phyloP scores from a whole-genome alignment of 805 yeast species.

The Spathaspora gorwiae region DNA sequence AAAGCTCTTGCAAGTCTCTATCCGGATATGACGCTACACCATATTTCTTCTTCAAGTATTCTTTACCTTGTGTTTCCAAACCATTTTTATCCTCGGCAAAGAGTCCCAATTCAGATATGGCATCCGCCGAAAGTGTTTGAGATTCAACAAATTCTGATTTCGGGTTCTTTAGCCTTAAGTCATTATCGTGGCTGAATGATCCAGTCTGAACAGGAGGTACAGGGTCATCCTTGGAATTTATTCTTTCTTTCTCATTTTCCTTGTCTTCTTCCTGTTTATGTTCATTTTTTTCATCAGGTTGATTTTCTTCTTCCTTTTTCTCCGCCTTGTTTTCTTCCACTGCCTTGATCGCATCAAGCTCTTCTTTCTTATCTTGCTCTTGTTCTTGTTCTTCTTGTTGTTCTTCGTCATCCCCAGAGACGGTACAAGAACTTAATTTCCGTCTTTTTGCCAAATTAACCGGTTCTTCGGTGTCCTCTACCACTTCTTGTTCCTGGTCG shows the following conservation, averaged over 20 bases:
- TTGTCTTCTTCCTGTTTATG: conserved; percentile 12
- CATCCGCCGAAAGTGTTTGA: conserved; percentile 64
- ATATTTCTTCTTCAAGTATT: conserved; percentile 66
- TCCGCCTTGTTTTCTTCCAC: not conserved
- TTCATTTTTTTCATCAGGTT: conserved; percentile 11
- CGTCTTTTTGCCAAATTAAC: conserved; percentile 3
- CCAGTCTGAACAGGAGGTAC: conserved; percentile 47
- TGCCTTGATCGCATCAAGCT: conserved; percentile 6
- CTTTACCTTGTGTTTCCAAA: conserved; percentile 64
- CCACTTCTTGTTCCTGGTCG: conserved; percentile 1
- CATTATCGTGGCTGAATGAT: conserved; percentile 47
- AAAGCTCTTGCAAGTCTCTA: conserved; percentile 61
- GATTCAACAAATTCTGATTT: conserved; percentile 70
- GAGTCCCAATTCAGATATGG: conserved; percentile 56
- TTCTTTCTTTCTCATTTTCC: conserved; percentile 4
- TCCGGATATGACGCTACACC: conserved; percentile 91
- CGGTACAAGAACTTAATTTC: not conserved
- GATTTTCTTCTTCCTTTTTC: conserved; percentile 2
- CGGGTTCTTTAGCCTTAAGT: conserved; percentile 62
- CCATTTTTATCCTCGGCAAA: conserved; percentile 59
- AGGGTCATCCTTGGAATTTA: conserved; percentile 27
- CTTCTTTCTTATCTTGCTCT: conserved; percentile 11
- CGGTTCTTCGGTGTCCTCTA: not conserved
- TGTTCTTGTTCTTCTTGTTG: conserved; percentile 9
- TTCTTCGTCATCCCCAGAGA: conserved; percentile 2